phyloP scores from a whole-genome alignment of 2,329 filamentous ascomycete species.

The Sclerotinia sclerotiorum region DNA sequence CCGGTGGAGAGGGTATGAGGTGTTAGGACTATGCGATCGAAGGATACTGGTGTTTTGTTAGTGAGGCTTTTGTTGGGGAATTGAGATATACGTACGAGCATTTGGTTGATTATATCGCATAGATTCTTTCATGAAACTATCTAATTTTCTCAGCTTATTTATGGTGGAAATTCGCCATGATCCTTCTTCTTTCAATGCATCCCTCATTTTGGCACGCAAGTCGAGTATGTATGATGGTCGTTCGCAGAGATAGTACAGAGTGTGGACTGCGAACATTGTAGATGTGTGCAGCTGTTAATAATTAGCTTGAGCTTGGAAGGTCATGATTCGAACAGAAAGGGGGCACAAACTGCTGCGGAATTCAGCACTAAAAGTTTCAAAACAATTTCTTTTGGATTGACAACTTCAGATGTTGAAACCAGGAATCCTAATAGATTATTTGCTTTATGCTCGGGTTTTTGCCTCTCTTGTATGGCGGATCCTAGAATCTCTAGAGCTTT shows the following conservation, averaged over 20 bases:
- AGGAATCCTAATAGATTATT: constrained; percentile 16
- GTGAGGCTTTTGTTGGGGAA: not conserved
- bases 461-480: constrained; percentile 11
- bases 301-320: not conserved
- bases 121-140: constrained; percentile 23
- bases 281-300: constrained; percentile 41
- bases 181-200: constrained; percentile 35
- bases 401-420: not conserved
- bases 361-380: constrained; percentile 11
- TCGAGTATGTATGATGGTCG: constrained; percentile 46
- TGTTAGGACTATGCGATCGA: constrained; percentile 24
- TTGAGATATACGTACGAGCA: not conserved
- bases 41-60: not conserved
- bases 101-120: constrained; percentile 13
- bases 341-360: constrained; percentile 1
- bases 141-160: constrained; percentile 3
- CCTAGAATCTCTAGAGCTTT: not conserved
- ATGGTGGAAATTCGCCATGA: not conserved
- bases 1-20: constrained; percentile 40
- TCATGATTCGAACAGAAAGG: not conserved
- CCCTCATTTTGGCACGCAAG: constrained; percentile 34
- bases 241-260: constrained; percentile 54
- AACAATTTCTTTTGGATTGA: not conserved
- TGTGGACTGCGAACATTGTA: constrained; percentile 45
- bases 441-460: not conserved